These are phyloP conservation scores for Diaporthe caulivora DNA, from an alignment of 2,329 filamentous ascomycete genomes.

Conservation along the genomic window DNA sequence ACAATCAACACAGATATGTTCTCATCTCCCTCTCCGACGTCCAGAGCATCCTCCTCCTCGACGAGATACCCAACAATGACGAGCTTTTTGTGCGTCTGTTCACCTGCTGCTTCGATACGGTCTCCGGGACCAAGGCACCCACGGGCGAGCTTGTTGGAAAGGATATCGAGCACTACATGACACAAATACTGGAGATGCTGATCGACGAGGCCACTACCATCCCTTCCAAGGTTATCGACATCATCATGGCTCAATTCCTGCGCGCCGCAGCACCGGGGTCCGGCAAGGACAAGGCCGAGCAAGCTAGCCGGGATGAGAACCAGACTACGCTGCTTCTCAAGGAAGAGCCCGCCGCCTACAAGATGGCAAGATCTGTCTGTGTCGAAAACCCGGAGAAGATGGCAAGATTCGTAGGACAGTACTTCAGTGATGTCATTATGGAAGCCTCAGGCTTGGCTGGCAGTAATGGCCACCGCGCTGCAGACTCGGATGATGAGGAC, in stretches of 20 bases:
- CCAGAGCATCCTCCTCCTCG: constrained; percentile 93
- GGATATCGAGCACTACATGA: constrained; percentile 94
- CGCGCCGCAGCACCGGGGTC: constrained; percentile 81
- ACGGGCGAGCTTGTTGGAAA: constrained; percentile 88
- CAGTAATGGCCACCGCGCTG: constrained; percentile 69
- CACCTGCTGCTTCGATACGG: constrained; percentile 89
- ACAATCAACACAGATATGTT: constrained; percentile 92
- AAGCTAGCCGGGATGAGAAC: constrained; percentile 74
- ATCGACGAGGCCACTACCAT: constrained; percentile 87
- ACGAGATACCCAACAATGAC: constrained; percentile 87
- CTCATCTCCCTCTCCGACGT: constrained; percentile 89
- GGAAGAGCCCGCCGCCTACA: constrained; percentile 91
- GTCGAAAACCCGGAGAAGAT: constrained; percentile 92
- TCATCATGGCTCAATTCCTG: constrained; percentile 95
- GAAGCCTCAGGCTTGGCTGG: constrained; percentile 77
- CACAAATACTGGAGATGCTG: constrained; percentile 83
- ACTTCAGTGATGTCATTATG: constrained; percentile 96
- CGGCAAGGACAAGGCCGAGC: constrained; percentile 68
- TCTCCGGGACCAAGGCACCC: constrained; percentile 81
- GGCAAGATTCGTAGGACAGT: constrained; percentile 93
- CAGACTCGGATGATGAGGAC: constrained; percentile 75
- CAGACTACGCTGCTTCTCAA: constrained; percentile 89
- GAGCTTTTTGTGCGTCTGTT: constrained; percentile 85
- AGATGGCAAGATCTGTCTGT: constrained; percentile 96
- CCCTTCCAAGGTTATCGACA: constrained; percentile 86